A percentile compares a stretch with the other conserved stretches of the same genome.
phyloP scores from a whole-genome alignment of 2,329 filamentous ascomycete genomes.

The Penicillium sp. region DNA sequence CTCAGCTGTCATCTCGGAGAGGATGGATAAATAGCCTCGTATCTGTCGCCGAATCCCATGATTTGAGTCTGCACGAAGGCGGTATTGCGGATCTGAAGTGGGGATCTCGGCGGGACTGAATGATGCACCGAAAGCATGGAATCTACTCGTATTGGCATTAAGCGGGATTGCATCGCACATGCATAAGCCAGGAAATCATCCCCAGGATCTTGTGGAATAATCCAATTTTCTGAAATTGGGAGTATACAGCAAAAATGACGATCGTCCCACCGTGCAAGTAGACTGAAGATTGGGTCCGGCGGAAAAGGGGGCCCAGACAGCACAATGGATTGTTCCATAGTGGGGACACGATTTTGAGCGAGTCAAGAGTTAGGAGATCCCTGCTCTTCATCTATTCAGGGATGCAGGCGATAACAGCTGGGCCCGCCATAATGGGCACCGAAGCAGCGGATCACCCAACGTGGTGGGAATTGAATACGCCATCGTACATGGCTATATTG shows the following conservation, averaged over 20 bases:
- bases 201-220: neutral
- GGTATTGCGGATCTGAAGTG: slow-evolving; percentile 5
- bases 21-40: neutral
- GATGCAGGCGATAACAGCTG: slow-evolving; percentile 3
- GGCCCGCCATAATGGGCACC: neutral
- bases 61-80: slow-evolving; percentile 5
- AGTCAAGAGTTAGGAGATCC: neutral
- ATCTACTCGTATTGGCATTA: neutral
- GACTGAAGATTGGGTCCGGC: neutral
- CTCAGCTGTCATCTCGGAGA: neutral
- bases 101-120: slow-evolving; percentile 1
- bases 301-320: slow-evolving; percentile 4
- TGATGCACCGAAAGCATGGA: neutral
- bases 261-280: neutral
- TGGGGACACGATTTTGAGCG: neutral
- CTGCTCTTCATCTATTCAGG: slow-evolving; percentile 1
- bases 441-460: neutral
- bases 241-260: neutral
- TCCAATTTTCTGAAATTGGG: neutral
- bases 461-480: neutral
- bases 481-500: neutral
- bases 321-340: slow-evolving; percentile 3
- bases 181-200: neutral
- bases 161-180: neutral
- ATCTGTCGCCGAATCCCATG: neutral